These are phyloP conservation scores for Pseudogymnoascus sp. DNA, from an alignment of 2,329 filamentous ascomycete species.

Conservation along the genomic window DNA sequence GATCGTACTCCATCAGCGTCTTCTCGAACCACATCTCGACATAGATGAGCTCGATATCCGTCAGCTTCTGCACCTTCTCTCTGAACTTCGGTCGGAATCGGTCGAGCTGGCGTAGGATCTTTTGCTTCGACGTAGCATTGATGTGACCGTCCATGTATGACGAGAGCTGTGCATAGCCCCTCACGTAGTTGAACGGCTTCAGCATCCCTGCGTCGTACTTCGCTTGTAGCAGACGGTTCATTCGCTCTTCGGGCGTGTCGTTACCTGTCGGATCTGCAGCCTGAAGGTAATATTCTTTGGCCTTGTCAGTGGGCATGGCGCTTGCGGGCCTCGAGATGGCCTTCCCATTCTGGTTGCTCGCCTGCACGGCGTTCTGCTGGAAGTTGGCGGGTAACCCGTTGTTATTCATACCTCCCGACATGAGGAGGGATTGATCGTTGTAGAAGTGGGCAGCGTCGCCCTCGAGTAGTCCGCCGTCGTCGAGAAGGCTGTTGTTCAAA, in stretches of 20 bases:
- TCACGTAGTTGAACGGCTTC: constrained; percentile 97
- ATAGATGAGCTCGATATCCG: constrained; percentile 86
- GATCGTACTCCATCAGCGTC: constrained; percentile 94
- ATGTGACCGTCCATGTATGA: constrained; percentile 90
- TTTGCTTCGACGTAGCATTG: constrained; percentile 72
- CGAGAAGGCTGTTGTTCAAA: constrained; percentile 81
- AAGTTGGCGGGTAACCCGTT: constrained; percentile 25
- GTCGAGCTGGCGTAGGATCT: constrained; percentile 85
- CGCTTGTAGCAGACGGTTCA: constrained; percentile 87
- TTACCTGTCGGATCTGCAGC: constrained; percentile 89
- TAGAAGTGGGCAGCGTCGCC: constrained; percentile 59
- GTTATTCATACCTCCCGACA: constrained; percentile 42
- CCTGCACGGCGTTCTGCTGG: constrained; percentile 28
- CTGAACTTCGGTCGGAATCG: constrained; percentile 92
- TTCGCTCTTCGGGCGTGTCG: constrained; percentile 81
- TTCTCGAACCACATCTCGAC: constrained; percentile 99
- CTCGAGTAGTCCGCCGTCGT: constrained; percentile 67
- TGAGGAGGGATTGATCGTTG: constrained; percentile 44
- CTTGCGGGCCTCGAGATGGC: constrained; percentile 55
- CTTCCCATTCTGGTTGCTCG: constrained; percentile 40
- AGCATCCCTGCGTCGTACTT: constrained; percentile 94
- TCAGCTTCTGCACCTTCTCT: constrained; percentile 86
- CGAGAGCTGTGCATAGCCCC: constrained; percentile 83
- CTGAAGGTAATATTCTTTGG: constrained; percentile 91
- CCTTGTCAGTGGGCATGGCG: constrained; percentile 49